phyloP scores from a whole-genome alignment of 2,329 filamentous ascomycete species.

The Beauveria bassiana region DNA sequence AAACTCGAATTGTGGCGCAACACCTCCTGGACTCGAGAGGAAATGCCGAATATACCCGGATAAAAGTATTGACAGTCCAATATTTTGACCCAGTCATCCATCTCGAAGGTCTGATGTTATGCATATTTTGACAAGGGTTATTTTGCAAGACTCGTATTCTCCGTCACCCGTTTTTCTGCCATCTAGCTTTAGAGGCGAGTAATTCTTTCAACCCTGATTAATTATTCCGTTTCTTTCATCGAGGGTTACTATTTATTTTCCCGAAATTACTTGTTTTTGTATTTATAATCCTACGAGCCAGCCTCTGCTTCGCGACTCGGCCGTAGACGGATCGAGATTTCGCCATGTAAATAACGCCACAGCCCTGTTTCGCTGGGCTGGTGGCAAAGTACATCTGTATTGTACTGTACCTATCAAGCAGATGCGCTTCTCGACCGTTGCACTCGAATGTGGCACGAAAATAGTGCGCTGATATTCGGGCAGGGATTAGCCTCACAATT shows the following conservation, averaged over 20 bases:
- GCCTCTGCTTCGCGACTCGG: neutral
- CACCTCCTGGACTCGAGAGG: too few species aligned
- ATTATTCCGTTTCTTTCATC: too few species aligned
- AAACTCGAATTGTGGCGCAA: too few species aligned
- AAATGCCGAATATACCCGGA: neutral
- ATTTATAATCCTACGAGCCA: too few species aligned
- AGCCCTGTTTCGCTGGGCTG: neutral
- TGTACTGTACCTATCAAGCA: too few species aligned
- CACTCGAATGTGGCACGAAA: neutral
- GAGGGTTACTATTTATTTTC: too few species aligned
- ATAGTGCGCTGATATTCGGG: neutral
- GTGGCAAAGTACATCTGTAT: too few species aligned
- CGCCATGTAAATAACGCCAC: neutral
- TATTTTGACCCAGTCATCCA: neutral
- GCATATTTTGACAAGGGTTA: neutral
- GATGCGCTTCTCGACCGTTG: neutral
- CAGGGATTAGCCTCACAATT: neutral
- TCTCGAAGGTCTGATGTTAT: neutral
- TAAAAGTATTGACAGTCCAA: neutral
- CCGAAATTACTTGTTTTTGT: too few species aligned
- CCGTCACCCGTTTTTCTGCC: neutral
- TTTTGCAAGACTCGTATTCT: neutral
- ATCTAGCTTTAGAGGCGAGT: too few species aligned
- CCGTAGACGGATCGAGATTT: neutral
- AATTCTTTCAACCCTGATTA: too few species aligned